phyloP scores from a whole-genome alignment of 352 stramenopile species.

The Phytophthora sojae region DNA sequence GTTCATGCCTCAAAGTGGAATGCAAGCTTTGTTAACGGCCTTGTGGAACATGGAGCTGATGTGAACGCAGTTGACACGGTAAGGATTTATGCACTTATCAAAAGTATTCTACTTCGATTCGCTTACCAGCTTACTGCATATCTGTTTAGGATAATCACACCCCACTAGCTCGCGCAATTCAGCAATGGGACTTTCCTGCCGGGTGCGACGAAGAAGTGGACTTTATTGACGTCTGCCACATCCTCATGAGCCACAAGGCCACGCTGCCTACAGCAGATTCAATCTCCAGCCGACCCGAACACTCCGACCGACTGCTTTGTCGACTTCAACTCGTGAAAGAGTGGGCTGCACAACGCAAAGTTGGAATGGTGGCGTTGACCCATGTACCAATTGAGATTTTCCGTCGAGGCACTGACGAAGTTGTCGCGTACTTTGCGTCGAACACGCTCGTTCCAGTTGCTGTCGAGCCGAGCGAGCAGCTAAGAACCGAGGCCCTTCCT shows the following conservation, averaged over 20 bases:
- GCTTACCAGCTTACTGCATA: neutral
- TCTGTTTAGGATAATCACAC: slow-evolving; percentile 24
- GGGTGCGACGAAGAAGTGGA: slow-evolving; percentile 30
- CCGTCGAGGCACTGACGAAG: slow-evolving; percentile 18
- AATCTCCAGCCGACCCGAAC: slow-evolving; percentile 3
- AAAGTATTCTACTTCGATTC: neutral
- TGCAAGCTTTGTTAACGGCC: slow-evolving; percentile 18
- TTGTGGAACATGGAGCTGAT: slow-evolving; percentile 33
- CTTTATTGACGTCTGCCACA: slow-evolving; percentile 39
- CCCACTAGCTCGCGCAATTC: slow-evolving; percentile 22
- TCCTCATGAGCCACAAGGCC: slow-evolving; percentile 36
- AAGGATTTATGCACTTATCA: neutral
- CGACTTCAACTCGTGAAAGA: slow-evolving; percentile 34
- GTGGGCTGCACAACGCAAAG: slow-evolving; percentile 27
- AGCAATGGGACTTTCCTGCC: slow-evolving; percentile 27
- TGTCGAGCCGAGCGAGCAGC: slow-evolving; percentile 16
- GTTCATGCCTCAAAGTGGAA: slow-evolving; percentile 35
- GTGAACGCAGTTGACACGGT: slow-evolving; percentile 36
- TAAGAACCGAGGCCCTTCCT: slow-evolving; percentile 13
- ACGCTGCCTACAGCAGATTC: neutral
- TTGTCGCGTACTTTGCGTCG: slow-evolving; percentile 26
- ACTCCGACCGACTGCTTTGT: slow-evolving; percentile 15
- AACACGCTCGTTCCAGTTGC: slow-evolving; percentile 18
- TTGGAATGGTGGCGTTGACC: slow-evolving; percentile 25
- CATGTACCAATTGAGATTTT: slow-evolving; percentile 38